Evolutionary conservation across 2,329 filamentous ascomycete species (phyloP), one percentile per base, ranked within the genome.

Genomic region (Cladophialophora chaetospira): DNA sequence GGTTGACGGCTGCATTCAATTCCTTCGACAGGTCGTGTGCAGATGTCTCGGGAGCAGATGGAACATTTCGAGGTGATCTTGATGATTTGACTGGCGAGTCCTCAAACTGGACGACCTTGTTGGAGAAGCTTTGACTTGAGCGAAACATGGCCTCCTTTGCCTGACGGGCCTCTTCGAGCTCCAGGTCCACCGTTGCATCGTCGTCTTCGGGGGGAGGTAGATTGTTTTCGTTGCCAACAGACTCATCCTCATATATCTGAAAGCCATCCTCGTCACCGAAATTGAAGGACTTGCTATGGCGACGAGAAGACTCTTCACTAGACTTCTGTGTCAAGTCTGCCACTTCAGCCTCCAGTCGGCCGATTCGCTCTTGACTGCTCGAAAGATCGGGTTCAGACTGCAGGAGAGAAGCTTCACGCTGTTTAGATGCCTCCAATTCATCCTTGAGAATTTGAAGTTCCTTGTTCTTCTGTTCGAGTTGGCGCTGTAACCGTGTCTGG

Each of bases 91-190:
- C 50, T 25, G 65, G 63, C 5, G 64, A 62, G 43, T 67, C 65
- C n/a, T 57, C 63, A 51, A 67, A 67, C n/a, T 62, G 48, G 11
- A 67, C 25, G 38, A 50, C 36, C 23, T 40, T 57, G 9, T 40
- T 52, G 5, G 46, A 57, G 21, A 47, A 49, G 29, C 65, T 63
- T 5, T 66, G 66, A 42, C 65, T 58, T 25, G 72, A 71, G 15
- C 71, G 65, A 51, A 77, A 77, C 2, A 78, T 57, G 6, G 66
- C 65, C 5, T 61, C 64, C 56, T 76, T 77, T 45, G 75, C 75
- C 47, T 69, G 68, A 42, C 68, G 71, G 2, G 71, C 72, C 9
- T 68, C 63, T 51, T 73, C 70, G n/a, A 77, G 61, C 29, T 77
- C 73, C 11, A 68, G 63, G 1, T 66, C 65, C 42, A 77, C 67